Evolutionary conservation across 345 rosid genomes (phyloP).

Genomic region (Eucalyptus pumila): DNA sequence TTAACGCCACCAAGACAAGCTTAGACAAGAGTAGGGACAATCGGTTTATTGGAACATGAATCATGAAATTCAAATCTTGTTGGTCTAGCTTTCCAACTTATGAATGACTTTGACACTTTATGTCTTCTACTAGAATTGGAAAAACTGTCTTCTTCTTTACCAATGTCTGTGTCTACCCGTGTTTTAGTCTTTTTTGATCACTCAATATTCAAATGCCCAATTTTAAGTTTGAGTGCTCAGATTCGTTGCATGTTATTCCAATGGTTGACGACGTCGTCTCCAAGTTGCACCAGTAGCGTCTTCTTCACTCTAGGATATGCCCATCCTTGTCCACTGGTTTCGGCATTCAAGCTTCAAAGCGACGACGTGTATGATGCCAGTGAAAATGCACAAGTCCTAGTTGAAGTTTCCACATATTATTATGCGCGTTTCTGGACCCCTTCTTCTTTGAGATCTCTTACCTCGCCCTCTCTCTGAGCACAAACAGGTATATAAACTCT

Average conservation of each 20-base stretch:
- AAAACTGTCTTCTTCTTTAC: not conserved
- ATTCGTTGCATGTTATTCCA: not conserved
- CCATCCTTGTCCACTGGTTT: not conserved
- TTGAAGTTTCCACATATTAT: not conserved
- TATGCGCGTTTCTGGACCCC: not conserved
- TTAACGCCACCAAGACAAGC: too few relatives aligned
- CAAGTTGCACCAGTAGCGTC: not conserved
- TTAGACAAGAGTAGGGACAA: too few relatives aligned
- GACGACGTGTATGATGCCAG: rapidly evolving
- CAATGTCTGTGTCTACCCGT: not conserved
- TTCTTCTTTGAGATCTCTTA: not conserved
- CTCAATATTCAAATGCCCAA: not conserved
- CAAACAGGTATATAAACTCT: not conserved
- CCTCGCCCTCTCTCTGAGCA: not conserved
- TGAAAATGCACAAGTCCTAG: not conserved
- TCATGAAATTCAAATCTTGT: too few relatives aligned
- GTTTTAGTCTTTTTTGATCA: not conserved
- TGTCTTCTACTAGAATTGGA: too few relatives aligned
- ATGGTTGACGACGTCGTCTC: not conserved
- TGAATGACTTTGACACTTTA: too few relatives aligned
- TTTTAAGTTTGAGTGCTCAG: not conserved
- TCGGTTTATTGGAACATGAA: too few relatives aligned
- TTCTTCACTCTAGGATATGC: not conserved
- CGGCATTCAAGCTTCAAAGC: not conserved
- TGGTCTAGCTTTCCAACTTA: too few relatives aligned